phyloP scores from a whole-genome alignment of 2,329 filamentous ascomycete genomes.

The Alternaria alternata region DNA sequence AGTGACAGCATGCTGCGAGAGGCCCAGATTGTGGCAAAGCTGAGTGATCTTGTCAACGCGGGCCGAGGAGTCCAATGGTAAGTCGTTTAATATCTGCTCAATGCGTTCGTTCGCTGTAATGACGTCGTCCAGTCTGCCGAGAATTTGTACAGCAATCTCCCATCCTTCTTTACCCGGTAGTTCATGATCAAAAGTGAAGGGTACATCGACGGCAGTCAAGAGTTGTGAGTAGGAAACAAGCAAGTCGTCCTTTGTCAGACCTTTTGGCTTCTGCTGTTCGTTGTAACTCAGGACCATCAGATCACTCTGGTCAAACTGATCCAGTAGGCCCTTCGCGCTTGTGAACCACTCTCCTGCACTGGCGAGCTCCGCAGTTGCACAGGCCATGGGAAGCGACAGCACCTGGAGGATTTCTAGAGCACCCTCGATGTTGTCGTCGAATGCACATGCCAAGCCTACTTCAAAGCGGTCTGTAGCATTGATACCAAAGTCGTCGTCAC shows the following conservation, averaged over 20 bases:
- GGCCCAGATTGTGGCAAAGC: constrained; percentile 78
- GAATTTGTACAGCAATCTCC: constrained; percentile 85
- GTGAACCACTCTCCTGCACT: constrained; percentile 85
- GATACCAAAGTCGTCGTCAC: constrained; percentile 73
- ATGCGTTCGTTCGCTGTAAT: constrained; percentile 77
- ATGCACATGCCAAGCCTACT: constrained; percentile 80
- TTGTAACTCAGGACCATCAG: constrained; percentile 79
- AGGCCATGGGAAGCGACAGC: constrained; percentile 82
- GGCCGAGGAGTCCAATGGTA: constrained; percentile 74
- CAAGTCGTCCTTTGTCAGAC: constrained; percentile 78
- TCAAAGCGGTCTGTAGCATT: constrained; percentile 80
- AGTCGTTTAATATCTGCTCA: constrained; percentile 72
- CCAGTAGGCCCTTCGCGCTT: constrained; percentile 59
- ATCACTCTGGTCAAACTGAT: constrained; percentile 81
- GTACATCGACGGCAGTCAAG: constrained; percentile 59
- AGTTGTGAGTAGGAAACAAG: constrained; percentile 79
- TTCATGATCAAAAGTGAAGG: constrained; percentile 35
- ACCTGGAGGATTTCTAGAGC: constrained; percentile 76
- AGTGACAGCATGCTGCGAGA: constrained; percentile 79
- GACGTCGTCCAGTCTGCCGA: constrained; percentile 80
- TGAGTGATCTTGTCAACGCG: constrained; percentile 84
- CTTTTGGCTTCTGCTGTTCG: constrained; percentile 37
- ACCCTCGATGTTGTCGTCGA: constrained; percentile 82
- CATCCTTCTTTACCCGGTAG: constrained; percentile 70
- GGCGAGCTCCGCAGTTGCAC: constrained; percentile 82